These are phyloP conservation scores for Phytopythium oedochilum DNA, from an alignment of 352 stramenopile genomes.

Conservation along the genomic window DNA sequence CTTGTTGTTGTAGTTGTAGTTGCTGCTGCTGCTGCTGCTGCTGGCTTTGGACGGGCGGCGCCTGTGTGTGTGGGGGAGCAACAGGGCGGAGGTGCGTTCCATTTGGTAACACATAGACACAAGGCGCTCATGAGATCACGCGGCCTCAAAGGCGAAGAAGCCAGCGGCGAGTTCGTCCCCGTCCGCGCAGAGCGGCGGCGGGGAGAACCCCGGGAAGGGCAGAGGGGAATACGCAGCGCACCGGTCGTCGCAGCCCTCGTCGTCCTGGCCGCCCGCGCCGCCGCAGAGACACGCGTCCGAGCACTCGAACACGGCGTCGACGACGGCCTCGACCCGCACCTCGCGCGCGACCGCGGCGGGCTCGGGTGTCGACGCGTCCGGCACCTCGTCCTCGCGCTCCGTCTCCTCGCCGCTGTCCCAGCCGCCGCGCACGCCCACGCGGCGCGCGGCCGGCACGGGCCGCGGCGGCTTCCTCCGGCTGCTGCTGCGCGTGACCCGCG, in stretches of 20 bases:
- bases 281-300: conserved; percentile 1
- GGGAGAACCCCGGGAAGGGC: conserved; percentile 1
- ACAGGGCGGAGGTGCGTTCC: neutral
- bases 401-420: conserved; percentile 3
- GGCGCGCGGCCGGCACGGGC: neutral
- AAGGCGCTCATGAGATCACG: neutral
- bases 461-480: conserved; percentile 1
- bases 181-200: conserved; percentile 1
- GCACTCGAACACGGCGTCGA: conserved; percentile 2
- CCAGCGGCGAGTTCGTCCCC: neutral
- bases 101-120: neutral
- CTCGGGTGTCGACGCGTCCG: neutral
- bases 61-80: neutral
- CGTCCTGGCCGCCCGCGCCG: neutral
- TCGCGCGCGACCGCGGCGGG: neutral
- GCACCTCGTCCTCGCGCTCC: neutral
- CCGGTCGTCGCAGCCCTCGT: conserved; percentile 4
- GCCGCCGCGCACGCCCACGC: neutral
- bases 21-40: neutral
- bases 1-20: neutral
- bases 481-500: neutral
- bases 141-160: neutral
- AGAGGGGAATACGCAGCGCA: conserved; percentile 5
- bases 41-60: neutral
- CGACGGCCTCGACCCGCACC: neutral